Evolutionary conservation across 768 basidiomycete species (phyloP).

Genomic region (Lactifluus subvellereus): DNA sequence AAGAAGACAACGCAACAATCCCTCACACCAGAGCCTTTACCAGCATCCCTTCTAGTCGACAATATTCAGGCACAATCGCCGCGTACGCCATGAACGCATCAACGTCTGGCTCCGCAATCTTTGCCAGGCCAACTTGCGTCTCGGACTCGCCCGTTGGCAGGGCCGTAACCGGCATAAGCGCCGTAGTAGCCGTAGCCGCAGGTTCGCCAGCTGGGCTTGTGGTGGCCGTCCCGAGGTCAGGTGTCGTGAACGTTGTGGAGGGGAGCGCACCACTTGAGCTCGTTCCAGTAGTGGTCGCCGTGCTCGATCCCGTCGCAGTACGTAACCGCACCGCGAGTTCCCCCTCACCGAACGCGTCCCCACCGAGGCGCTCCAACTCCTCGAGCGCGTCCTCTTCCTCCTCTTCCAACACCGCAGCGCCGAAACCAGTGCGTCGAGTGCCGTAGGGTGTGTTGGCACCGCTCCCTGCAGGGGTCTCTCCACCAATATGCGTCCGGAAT

Average conservation of each 20-base stretch:
- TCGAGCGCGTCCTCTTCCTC: constrained; percentile 74
- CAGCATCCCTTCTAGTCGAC: constrained; percentile 72
- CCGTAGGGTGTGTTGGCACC: constrained; percentile 66
- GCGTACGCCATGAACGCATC: constrained; percentile 86
- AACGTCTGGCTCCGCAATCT: constrained; percentile 77
- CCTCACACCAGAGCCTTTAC: constrained; percentile 51
- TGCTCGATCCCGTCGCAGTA: constrained; percentile 48
- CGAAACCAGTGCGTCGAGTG: constrained; percentile 46
- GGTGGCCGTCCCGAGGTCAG: constrained; percentile 43
- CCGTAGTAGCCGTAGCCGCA: constrained; percentile 35
- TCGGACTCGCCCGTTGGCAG: constrained; percentile 68
- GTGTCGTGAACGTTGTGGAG: constrained; percentile 54
- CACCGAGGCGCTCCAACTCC: constrained; percentile 44
- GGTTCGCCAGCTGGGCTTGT: constrained; percentile 27
- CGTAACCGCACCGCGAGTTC: constrained; percentile 44
- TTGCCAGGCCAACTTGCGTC: constrained; percentile 68
- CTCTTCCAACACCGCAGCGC: constrained; percentile 52
- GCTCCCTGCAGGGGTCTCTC: constrained; percentile 41
- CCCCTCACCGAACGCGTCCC: constrained; percentile 37
- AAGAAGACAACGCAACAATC: constrained; percentile 4
- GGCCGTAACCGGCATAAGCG: constrained; percentile 65
- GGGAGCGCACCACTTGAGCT: constrained; percentile 28
- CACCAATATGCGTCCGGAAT: constrained; percentile 53
- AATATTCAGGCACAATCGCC: constrained; percentile 79
- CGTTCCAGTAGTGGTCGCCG: constrained; percentile 35